Conservation (phyloP, 345 rosid species). For the Hibiscus syriacus region DNA sequence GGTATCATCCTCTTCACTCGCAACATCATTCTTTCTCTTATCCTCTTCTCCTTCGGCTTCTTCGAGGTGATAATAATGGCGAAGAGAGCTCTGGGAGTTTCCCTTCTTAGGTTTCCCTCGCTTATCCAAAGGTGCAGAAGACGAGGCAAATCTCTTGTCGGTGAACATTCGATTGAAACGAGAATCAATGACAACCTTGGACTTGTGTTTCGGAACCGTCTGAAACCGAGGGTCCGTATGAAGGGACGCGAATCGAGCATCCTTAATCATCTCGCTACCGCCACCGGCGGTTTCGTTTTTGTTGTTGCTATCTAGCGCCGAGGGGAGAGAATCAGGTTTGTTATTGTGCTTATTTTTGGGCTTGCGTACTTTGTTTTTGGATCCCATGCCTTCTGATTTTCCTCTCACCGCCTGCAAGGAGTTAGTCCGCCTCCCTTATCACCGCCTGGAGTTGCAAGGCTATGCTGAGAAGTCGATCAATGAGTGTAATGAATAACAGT, state of each 20-base stretch:
- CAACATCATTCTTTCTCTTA: background rate
- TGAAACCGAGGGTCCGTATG: conserved; percentile 86
- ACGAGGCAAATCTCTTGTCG: conserved; percentile 47
- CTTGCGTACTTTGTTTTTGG: too few relatives aligned
- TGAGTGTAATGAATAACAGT: too few relatives aligned
- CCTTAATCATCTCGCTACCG: conserved; percentile 33
- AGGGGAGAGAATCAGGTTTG: conserved; percentile 2
- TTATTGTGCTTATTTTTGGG: conserved; percentile 9
- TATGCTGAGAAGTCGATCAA: too few relatives aligned
- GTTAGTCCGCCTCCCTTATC: too few relatives aligned
- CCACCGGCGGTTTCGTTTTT: conserved; percentile 4
- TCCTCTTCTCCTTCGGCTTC: conserved; percentile 15
- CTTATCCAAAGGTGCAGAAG: conserved; percentile 62
- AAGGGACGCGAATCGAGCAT: conserved; percentile 57
- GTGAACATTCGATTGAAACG: conserved; percentile 55
- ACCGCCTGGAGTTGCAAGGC: too few relatives aligned
- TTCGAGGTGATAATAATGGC: conserved; percentile 53
- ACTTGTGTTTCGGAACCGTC: conserved; percentile 48
- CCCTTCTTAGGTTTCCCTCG: conserved; percentile 64
- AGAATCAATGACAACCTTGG: conserved; percentile 67
- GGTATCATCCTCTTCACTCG: conserved; percentile 2
- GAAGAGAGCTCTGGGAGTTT: conserved; percentile 34
- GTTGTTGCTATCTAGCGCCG: background rate
- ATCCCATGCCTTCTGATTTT: too few relatives aligned
- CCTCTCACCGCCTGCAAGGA: too few relatives aligned